These are phyloP conservation scores for Coemansia asiatica DNA, from an alignment of 192 early-diverging fungal species.

Conservation along the genomic window DNA sequence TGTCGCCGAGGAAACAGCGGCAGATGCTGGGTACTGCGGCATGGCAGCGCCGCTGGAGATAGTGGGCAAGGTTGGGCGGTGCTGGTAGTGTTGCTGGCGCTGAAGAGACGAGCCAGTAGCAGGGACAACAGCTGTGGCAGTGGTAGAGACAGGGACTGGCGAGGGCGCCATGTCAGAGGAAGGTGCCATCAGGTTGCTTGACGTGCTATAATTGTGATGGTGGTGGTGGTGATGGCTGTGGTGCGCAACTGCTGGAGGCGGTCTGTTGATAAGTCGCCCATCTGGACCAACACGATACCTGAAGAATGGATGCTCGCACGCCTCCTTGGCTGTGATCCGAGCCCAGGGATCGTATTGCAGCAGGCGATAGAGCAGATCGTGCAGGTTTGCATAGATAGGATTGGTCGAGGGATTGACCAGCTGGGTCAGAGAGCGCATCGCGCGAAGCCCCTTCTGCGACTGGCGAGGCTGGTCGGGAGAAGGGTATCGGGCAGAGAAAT, in stretches of 20 bases:
- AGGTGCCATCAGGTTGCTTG: constrained; percentile 1
- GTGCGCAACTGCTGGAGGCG: constrained; percentile 1
- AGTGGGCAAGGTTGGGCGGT: constrained; percentile 29
- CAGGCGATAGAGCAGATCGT: constrained; percentile 71
- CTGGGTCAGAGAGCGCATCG: constrained; percentile 48
- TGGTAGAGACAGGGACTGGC: neutral
- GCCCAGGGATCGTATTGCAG: constrained; percentile 77
- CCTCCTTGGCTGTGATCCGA: constrained; percentile 80
- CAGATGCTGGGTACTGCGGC: constrained; percentile 12
- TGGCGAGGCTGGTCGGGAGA: constrained; percentile 39
- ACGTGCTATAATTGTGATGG: neutral
- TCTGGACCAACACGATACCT: constrained; percentile 56
- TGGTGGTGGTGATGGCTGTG: constrained; percentile 11
- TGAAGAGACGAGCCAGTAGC: constrained; percentile 10
- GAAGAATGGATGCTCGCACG: constrained; percentile 86
- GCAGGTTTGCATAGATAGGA: constrained; percentile 57
- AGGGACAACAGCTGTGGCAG: neutral
- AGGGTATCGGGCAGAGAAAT: constrained; percentile 39
- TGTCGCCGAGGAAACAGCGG: neutral
- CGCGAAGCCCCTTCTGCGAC: constrained; percentile 40
- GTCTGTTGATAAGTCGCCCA: constrained; percentile 32
- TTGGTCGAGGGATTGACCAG: constrained; percentile 53
- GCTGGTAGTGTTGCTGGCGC: constrained; percentile 10
- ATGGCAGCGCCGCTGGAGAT: constrained; percentile 2
- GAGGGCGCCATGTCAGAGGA: constrained; percentile 16